Evolutionary conservation across 306 rosid genomes (phyloP).

Genomic region (Trichosanthes cucumerina): DNA sequence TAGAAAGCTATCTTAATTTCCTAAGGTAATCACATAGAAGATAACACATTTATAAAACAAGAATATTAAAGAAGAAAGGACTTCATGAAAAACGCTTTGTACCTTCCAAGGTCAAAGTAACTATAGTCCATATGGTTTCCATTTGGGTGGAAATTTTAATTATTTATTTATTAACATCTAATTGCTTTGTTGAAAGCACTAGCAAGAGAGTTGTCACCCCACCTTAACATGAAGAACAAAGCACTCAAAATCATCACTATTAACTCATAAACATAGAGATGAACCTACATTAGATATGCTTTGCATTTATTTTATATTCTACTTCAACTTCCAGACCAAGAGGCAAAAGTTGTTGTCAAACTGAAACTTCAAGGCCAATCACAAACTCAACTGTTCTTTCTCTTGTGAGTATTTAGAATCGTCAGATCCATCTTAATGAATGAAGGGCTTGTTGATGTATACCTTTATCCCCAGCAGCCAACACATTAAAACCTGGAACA

Average conservation of each 20-base stretch:
- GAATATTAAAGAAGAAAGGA: not conserved
- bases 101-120: not conserved
- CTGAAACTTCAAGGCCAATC: not conserved
- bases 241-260: not conserved
- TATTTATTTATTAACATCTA: not conserved
- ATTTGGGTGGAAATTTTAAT: not conserved
- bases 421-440: conserved; percentile 55
- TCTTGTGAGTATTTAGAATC: not conserved
- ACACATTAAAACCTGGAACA: conserved; percentile 62
- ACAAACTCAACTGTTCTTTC: not conserved
- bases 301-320: not conserved
- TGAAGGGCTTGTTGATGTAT: conserved; percentile 69
- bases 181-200: not conserved
- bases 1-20: not conserved
- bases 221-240: not conserved
- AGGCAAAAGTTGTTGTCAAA: not conserved
- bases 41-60: not conserved
- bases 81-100: not conserved
- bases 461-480: conserved; percentile 79
- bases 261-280: not conserved
- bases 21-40: not conserved
- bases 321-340: not conserved
- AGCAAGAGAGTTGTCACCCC: not conserved
- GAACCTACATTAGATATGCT: not conserved
- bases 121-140: not conserved